These are phyloP conservation scores for Amphicarpaea edgeworthii DNA, from an alignment of 306 rosid genomes.

Conservation along the genomic window DNA sequence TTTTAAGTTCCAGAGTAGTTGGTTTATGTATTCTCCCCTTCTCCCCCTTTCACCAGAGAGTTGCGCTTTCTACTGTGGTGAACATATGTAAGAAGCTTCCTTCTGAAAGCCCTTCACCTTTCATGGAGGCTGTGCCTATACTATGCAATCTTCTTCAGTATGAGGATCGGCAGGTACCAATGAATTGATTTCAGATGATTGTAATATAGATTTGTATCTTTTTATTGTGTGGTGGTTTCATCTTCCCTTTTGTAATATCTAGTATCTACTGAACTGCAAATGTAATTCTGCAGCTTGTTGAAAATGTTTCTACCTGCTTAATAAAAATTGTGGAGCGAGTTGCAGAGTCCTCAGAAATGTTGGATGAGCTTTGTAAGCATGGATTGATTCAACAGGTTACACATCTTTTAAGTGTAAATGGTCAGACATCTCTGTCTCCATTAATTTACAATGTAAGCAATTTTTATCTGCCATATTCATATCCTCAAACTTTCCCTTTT, in stretches of 20 bases:
- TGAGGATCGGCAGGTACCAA: conserved; percentile 88
- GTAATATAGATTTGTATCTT: background rate
- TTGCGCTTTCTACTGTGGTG: conserved; percentile 94
- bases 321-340: conserved; percentile 80
- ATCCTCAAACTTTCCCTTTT: conserved; percentile 28
- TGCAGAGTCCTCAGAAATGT: conserved; percentile 69
- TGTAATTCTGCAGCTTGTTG: conserved; percentile 78
- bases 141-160: conserved; percentile 93
- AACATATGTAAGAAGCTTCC: conserved; percentile 95
- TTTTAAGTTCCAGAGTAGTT: conserved; percentile 23
- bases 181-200: conserved; percentile 27
- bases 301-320: conserved; percentile 83
- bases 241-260: conserved; percentile 30
- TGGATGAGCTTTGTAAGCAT: conserved; percentile 88
- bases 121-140: conserved; percentile 95
- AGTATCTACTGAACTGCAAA: conserved; percentile 36
- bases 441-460: conserved; percentile 72
- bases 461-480: conserved; percentile 8
- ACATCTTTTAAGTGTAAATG: conserved; percentile 71
- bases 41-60: conserved; percentile 63
- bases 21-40: conserved; percentile 14
- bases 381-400: conserved; percentile 80
- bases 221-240: conserved; percentile 9
- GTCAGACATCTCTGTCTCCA: conserved; percentile 67
- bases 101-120: conserved; percentile 75